Conservation (phyloP, 2,329 filamentous ascomycete species). For the Colletotrichum musae region DNA sequence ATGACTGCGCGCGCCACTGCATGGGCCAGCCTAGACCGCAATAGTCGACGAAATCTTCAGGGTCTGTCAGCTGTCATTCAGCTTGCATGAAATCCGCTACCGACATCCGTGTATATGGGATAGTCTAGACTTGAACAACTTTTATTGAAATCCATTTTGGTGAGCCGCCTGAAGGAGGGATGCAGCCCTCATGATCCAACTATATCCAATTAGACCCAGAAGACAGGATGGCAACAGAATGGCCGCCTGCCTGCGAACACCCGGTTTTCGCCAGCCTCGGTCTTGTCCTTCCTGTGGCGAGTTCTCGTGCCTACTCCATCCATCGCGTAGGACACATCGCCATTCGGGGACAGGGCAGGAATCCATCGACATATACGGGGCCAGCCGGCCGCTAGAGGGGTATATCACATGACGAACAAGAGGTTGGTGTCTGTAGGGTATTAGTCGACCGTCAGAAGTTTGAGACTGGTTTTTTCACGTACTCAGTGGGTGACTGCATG, state of each 20-base stretch:
- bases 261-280: constrained; percentile 15
- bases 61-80: too few relatives aligned
- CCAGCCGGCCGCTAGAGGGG: constrained; percentile 22
- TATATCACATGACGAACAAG: constrained; percentile 72
- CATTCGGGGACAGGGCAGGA: constrained; percentile 15
- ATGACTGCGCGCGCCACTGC: not conserved
- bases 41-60: too few relatives aligned
- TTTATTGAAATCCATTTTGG: constrained; percentile 8
- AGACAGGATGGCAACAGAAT: not conserved
- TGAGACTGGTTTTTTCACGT: constrained; percentile 55
- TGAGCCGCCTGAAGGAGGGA: constrained; percentile 1
- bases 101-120: not conserved
- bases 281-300: constrained; percentile 20
- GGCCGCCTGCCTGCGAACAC: not conserved
- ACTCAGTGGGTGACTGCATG: constrained; percentile 97
- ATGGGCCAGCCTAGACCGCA: too few relatives aligned
- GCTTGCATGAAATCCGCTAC: not conserved
- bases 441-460: constrained; percentile 3
- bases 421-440: constrained; percentile 68
- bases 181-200: too few relatives aligned
- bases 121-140: not conserved
- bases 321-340: constrained; percentile 9
- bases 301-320: constrained; percentile 16
- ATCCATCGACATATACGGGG: constrained; percentile 30
- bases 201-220: constrained; percentile 3